Conservation (phyloP, 2,329 filamentous ascomycete species). For the Pyrenophora seminiperda region DNA sequence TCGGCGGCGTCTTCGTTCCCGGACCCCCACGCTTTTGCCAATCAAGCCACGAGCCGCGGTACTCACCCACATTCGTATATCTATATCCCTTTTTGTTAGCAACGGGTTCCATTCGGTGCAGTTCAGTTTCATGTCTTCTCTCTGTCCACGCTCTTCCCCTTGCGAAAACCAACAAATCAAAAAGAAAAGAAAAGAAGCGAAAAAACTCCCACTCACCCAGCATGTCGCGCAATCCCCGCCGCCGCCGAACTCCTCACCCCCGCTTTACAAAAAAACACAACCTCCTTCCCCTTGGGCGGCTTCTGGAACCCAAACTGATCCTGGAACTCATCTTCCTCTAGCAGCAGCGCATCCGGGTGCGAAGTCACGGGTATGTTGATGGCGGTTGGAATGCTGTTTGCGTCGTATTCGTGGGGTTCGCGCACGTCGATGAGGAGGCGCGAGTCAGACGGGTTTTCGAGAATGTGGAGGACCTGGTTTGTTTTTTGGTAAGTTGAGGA, state of each 20-base stretch:
- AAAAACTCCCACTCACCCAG: constrained; percentile 79
- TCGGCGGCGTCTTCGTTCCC: constrained; percentile 28
- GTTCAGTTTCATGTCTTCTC: no score
- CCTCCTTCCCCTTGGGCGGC: constrained; percentile 30
- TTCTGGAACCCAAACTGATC: constrained; percentile 74
- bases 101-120: no score
- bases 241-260: constrained; percentile 82
- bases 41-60: constrained; percentile 78
- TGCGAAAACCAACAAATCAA: no score
- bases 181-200: no score
- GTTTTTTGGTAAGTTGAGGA: not conserved
- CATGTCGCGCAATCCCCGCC: constrained; percentile 74
- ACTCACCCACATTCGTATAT: constrained; percentile 73
- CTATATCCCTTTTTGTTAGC: no score
- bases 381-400: constrained; percentile 75
- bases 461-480: constrained; percentile 43
- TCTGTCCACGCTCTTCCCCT: no score
- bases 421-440: constrained; percentile 64
- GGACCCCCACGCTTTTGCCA: constrained; percentile 77
- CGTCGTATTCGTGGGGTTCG: constrained; percentile 69
- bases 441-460: constrained; percentile 33
- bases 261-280: constrained; percentile 88
- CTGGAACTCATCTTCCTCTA: constrained; percentile 78
- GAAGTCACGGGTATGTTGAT: constrained; percentile 82
- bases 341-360: constrained; percentile 78